Base-by-base conservation (phyloP, 2,329 filamentous ascomycete genomes). In the Xylariaceae sp. region DNA sequence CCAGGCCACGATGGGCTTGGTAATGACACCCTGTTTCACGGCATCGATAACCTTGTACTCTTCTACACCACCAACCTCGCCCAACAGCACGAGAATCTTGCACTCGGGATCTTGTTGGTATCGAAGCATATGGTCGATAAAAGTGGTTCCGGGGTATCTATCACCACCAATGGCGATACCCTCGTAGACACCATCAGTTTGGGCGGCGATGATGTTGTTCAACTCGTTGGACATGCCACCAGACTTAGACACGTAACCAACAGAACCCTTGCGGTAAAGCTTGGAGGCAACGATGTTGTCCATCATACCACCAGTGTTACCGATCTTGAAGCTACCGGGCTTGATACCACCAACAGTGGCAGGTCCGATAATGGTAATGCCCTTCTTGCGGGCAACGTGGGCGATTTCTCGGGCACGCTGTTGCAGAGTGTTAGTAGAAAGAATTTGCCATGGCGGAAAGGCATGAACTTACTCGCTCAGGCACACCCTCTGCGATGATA, bases 221-320 rank as follows among this genome's bases (percentile, higher is more conserved):
- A 98, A 76, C 78, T 98, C 93, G 80, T 98, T 98, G 71, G 93
- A 97, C 93, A 98, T 98, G 74, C 93, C 93, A 66, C 93, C 93
- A 45, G 93, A 98, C 81, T 98, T 98, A 79, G 91, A 97, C 71
- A 98, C 93, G 72, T 98, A 98, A 60, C 89, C 93, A 55, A 98
- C 90, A 58, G 93, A 97, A 60, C 93, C 93, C 75, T 93, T 93
- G 72, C 93, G 91, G 84, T 98, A 98, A 48, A 98, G 88, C 84
- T 98, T 98, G 68, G 93, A 97, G 58, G 93, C 89, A 52, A 98
- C 93, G 62, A 98, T 98, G 82, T 98, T 98, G 81, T 98, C 93
- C 93, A 98, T 98, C 93, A 98, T 98, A 72, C 93, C 93, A 81
- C 93, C 93, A 61, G 93, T 98, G 81, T 98, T 98, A 68, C 93